A percentile compares a stretch with the other conserved stretches of the same genome.
Evolutionary conservation across 495 filamentous ascomycete genomes (phyloP).

Genomic region (Saxispiralis lemnorum): DNA sequence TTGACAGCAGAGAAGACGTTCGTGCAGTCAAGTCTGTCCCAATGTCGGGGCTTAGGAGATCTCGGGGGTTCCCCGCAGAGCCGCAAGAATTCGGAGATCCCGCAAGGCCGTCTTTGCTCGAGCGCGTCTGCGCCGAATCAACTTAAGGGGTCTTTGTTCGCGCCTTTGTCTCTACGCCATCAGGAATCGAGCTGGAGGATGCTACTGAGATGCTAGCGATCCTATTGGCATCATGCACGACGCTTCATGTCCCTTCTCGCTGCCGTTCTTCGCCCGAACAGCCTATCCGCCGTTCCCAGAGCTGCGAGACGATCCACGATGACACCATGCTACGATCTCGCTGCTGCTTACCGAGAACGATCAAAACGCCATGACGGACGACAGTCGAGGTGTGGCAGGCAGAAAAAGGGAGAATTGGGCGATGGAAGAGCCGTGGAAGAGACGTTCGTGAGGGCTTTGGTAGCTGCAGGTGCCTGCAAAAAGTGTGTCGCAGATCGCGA

Average conservation of each 20-base stretch:
- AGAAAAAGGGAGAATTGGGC: not conserved
- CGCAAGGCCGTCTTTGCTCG: too few species aligned
- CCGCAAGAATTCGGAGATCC: not conserved
- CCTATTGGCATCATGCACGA: slow-evolving; percentile 42
- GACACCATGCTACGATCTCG: slow-evolving; percentile 11
- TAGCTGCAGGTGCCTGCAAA: slow-evolving; percentile 43
- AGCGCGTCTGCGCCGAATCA: too few species aligned
- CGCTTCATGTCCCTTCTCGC: slow-evolving; percentile 46
- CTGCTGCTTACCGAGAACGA: slow-evolving; percentile 4
- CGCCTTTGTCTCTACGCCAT: too few species aligned
- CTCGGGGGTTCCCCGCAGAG: too few species aligned
- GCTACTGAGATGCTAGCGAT: slow-evolving; percentile 3
- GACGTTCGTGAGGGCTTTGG: slow-evolving; percentile 48
- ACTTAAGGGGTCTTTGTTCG: too few species aligned
- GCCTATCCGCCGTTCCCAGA: slow-evolving; percentile 21
- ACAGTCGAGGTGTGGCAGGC: not conserved
- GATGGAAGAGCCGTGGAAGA: slow-evolving; percentile 26
- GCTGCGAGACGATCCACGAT: slow-evolving; percentile 12
- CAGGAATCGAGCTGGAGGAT: not conserved
- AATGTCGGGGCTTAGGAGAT: too few species aligned
- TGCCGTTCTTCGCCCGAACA: slow-evolving; percentile 33
- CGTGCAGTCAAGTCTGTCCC: too few species aligned
- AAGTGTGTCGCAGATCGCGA: slow-evolving; percentile 27
- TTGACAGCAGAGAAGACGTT: too few species aligned
- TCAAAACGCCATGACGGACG: not conserved